Evolutionary conservation across 2,329 filamentous ascomycete genomes (phyloP), one percentile per base, ranked within the genome.

Genomic region (Endocalyx cinctus): DNA sequence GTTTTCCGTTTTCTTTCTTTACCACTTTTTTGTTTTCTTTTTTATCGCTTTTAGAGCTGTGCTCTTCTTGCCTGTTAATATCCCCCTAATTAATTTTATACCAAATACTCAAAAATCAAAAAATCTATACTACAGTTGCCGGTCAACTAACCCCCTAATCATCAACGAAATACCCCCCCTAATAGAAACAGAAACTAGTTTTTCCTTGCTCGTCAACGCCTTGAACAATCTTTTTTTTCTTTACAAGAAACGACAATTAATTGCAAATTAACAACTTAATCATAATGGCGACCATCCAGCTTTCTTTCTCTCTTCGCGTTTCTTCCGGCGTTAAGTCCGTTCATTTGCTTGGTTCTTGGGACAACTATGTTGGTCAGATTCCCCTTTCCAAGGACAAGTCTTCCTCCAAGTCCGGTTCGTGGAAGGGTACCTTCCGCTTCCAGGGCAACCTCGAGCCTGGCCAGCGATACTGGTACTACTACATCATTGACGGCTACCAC

Each of bases 381-480:
- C 90, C 90, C 36, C 84, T 97, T 52, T 87, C 88, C 67, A 89
- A 88, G 72, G 87, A 95, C 64, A 81, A 78, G 70, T 68, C 72
- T 57, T 77, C 83, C 30, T 82, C 82, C 67, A 95, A 95, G 74
- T 79, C 84, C 37, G 88, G 88, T 59, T 84, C 84, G 51, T 97
- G 90, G 88, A 86, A 89, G 63, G 92, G 90, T 58, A 94, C 87
- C 56, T 96, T 98, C 74, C 84, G 87, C 69, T 96, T 98, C 71
- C 85, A 92, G 68, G 84, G 83, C 43, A 90, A 87, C 40, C 77
- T 97, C 54, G 82, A 90, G 72, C 74, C 87, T 53, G 88, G 90
- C 61, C 81, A 87, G 62, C 83, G 90, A 60, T 97, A 97, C 80
- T 98, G 92, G 92, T 98, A 97, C 82, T 98, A 98, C 80, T 98